phyloP scores from a whole-genome alignment of 768 basidiomycete genomes.

The Tricholoma bakamatsutake region DNA sequence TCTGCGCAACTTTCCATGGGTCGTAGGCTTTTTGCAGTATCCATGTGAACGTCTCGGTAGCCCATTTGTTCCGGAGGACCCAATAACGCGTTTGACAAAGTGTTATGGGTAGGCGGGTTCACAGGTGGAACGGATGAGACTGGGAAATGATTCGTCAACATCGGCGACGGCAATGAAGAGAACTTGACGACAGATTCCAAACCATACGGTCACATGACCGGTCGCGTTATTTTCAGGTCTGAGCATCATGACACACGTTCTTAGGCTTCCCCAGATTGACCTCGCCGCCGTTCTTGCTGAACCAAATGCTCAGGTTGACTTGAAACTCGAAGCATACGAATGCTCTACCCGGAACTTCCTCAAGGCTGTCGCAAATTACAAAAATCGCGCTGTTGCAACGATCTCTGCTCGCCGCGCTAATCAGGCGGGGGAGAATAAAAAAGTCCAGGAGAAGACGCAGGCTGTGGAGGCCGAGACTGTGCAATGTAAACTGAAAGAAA shows the following conservation, averaged over 20 bases:
- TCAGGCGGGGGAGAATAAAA: conserved; percentile 59
- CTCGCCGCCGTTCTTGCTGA: conserved; percentile 51
- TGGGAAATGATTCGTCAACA: conserved; percentile 2
- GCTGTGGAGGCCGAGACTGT: conserved; percentile 65
- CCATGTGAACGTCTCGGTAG: conserved; percentile 68
- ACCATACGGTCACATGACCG: not conserved
- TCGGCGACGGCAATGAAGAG: not conserved
- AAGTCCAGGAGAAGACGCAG: conserved; percentile 52
- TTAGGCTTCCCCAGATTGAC: conserved; percentile 53
- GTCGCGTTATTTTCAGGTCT: not conserved
- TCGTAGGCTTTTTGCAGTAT: conserved; percentile 62
- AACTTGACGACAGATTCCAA: not conserved
- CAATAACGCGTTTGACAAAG: conserved; percentile 23
- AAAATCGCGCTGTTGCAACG: conserved; percentile 60
- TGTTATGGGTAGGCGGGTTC: not conserved
- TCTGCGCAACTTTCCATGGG: conserved; percentile 27
- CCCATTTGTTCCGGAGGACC: conserved; percentile 23
- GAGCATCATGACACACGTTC: conserved; percentile 14
- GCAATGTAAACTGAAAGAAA: conserved; percentile 72
- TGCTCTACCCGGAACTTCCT: conserved; percentile 66
- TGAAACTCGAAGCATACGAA: conserved; percentile 56
- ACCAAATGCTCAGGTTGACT: conserved; percentile 56
- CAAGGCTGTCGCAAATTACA: conserved; percentile 67
- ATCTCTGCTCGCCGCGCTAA: conserved; percentile 62
- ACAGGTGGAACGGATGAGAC: not conserved